Evolutionary conservation across 148 eudicot genomes (phyloP).

Genomic region (Amaranthus cruentus): DNA sequence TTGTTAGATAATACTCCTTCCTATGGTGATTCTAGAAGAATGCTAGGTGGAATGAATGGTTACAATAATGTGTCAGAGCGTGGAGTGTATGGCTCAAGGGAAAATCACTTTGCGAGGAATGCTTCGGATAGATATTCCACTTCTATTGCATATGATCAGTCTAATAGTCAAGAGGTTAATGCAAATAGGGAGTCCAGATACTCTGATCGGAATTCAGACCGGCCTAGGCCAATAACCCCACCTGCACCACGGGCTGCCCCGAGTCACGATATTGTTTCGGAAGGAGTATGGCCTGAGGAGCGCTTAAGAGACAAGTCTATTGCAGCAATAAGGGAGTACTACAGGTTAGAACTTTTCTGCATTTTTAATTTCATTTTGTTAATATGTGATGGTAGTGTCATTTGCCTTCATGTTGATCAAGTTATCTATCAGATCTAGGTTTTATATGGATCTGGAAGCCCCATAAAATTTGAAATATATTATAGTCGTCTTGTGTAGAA

Average conservation of each 20-base stretch:
- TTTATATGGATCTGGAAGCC: too few relatives aligned
- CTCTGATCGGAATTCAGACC: constrained; percentile 42
- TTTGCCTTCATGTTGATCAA: too few relatives aligned
- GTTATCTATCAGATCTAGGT: neutral
- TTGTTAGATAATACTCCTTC: constrained; percentile 34
- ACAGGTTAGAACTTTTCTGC: constrained; percentile 47
- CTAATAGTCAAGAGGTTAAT: constrained; percentile 41
- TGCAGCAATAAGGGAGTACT: constrained; percentile 72
- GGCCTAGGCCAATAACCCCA: constrained; percentile 41
- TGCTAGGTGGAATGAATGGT: constrained; percentile 46
- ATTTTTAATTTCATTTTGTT: neutral
- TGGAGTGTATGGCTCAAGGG: constrained; percentile 45
- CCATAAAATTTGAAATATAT: too few relatives aligned
- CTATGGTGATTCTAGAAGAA: constrained; percentile 50
- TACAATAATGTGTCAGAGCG: constrained; percentile 47
- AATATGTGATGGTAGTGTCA: too few relatives aligned
- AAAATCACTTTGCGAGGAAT: constrained; percentile 42
- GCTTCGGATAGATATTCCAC: constrained; percentile 39
- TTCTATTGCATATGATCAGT: constrained; percentile 40
- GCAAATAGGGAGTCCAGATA: constrained; percentile 46
- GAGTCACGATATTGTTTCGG: constrained; percentile 35
- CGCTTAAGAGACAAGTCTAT: constrained; percentile 57
- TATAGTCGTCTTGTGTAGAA: too few relatives aligned
- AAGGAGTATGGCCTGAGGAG: constrained; percentile 55
- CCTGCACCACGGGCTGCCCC: constrained; percentile 27